Conservation (phyloP, 768 basidiomycete genomes). For the Rhodotorula sphaerocarpa region DNA sequence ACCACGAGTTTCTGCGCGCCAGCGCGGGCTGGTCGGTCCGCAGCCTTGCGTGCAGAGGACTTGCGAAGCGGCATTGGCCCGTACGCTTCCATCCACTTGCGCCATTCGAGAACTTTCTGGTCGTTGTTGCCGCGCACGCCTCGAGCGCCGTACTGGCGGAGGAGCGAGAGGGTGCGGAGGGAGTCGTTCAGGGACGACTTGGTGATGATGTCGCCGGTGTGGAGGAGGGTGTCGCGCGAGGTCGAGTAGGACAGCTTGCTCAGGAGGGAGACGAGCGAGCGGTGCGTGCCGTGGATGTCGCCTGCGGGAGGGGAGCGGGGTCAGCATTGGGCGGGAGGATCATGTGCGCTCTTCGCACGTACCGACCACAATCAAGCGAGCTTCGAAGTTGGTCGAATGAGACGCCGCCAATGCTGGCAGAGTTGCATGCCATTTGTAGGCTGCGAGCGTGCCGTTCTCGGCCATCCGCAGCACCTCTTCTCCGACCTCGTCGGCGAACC, state of each 20-base stretch:
- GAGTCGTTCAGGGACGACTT: slow-evolving; percentile 61
- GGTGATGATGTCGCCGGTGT: slow-evolving; percentile 72
- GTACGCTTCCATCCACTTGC: slow-evolving; percentile 59
- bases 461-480: slow-evolving; percentile 1
- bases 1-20: neutral
- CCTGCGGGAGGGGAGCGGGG: neutral
- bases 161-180: slow-evolving; percentile 39
- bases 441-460: slow-evolving; percentile 17
- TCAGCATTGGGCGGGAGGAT: neutral
- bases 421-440: slow-evolving; percentile 26
- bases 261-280: slow-evolving; percentile 49
- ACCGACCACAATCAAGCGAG: slow-evolving; percentile 29
- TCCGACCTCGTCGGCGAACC: neutral
- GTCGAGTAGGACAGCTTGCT: slow-evolving; percentile 56
- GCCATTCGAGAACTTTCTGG: slow-evolving; percentile 83
- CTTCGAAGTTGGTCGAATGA: neutral
- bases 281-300: slow-evolving; percentile 28
- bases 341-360: neutral
- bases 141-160: slow-evolving; percentile 52
- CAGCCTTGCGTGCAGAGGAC: neutral
- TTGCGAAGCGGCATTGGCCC: slow-evolving; percentile 1
- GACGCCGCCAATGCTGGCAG: neutral
- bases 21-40: too few relatives aligned
- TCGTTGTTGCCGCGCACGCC: slow-evolving; percentile 94
- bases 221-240: slow-evolving; percentile 60